Evolutionary conservation across 495 filamentous ascomycete species (phyloP).

Genomic region (Hyphodiscus hymeniophilus): DNA sequence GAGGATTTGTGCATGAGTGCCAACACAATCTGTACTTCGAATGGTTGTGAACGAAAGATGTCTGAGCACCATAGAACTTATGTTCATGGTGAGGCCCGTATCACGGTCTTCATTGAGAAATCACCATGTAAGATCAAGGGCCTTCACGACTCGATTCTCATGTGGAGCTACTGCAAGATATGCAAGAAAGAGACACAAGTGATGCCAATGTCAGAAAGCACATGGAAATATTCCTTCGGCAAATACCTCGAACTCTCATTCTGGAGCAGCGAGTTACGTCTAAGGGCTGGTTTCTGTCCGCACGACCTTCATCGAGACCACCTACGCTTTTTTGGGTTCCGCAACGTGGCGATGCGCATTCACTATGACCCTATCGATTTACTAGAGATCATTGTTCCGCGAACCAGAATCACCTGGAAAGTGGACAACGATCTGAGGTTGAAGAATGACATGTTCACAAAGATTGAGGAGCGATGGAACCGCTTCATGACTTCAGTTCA

Average conservation of each 20-base stretch:
- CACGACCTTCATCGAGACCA: slow-evolving; percentile 92
- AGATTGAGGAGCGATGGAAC: slow-evolving; percentile 69
- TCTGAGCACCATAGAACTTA: slow-evolving; percentile 93
- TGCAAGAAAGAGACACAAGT: slow-evolving; percentile 85
- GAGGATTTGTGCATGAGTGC: slow-evolving; percentile 79
- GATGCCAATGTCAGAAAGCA: slow-evolving; percentile 87
- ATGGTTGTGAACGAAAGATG: slow-evolving; percentile 85
- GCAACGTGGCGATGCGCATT: slow-evolving; percentile 74
- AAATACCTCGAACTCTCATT: slow-evolving; percentile 97
- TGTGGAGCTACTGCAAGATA: slow-evolving; percentile 96
- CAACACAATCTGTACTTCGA: slow-evolving; percentile 64
- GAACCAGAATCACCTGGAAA: slow-evolving; percentile 89
- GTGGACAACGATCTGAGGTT: slow-evolving; percentile 85
- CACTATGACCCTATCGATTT: slow-evolving; percentile 89
- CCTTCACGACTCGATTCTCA: slow-evolving; percentile 72
- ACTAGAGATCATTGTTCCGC: slow-evolving; percentile 91
- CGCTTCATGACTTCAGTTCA: slow-evolving; percentile 84
- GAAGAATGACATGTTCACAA: slow-evolving; percentile 83
- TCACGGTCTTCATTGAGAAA: slow-evolving; percentile 80
- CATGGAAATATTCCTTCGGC: slow-evolving; percentile 97
- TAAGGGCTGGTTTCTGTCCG: slow-evolving; percentile 74
- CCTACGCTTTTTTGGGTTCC: slow-evolving; percentile 83
- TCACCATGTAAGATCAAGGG: slow-evolving; percentile 62
- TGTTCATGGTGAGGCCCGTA: slow-evolving; percentile 89
- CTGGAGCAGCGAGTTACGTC: slow-evolving; percentile 78